Evolutionary conservation across 1,284 basidiomycete species (phyloP).

Genomic region (Afroboletus lepidellus): DNA sequence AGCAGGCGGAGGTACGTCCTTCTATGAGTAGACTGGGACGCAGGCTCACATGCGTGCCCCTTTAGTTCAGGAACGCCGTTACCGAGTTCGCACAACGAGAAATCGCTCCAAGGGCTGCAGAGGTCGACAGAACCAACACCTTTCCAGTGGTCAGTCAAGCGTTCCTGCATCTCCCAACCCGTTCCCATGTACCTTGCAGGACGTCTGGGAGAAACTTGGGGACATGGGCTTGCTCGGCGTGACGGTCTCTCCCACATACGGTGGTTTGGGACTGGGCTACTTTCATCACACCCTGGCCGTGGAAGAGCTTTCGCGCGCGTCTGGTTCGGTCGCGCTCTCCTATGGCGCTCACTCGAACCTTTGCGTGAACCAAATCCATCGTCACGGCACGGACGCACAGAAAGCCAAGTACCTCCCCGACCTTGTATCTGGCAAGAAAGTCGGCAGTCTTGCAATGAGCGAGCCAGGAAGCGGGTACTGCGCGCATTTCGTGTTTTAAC

Average conservation of each 20-base stretch:
- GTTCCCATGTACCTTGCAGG: constrained; percentile 42
- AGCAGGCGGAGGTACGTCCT: constrained; percentile 73
- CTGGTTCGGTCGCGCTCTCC: constrained; percentile 87
- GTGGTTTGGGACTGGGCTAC: constrained; percentile 80
- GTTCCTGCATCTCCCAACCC: not conserved
- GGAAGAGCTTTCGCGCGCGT: constrained; percentile 89
- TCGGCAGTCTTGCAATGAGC: constrained; percentile 93
- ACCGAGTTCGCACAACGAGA: constrained; percentile 65
- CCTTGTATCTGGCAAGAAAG: constrained; percentile 78
- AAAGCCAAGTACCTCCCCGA: constrained; percentile 87
- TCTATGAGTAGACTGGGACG: not conserved
- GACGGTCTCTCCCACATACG: constrained; percentile 78
- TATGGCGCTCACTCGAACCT: constrained; percentile 89
- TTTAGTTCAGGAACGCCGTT: constrained; percentile 78
- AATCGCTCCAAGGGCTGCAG: constrained; percentile 79
- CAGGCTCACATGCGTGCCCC: not conserved
- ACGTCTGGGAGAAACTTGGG: constrained; percentile 87
- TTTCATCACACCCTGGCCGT: constrained; percentile 88
- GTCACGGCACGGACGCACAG: constrained; percentile 86
- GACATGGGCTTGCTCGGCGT: constrained; percentile 84
- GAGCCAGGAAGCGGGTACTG: constrained; percentile 76
- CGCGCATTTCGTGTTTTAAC: not conserved
- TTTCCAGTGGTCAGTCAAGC: constrained; percentile 64
- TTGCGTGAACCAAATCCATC: constrained; percentile 86
- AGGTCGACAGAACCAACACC: constrained; percentile 81